phyloP scores from a whole-genome alignment of 192 early-diverging fungal species.

The Coemansia sp. region DNA sequence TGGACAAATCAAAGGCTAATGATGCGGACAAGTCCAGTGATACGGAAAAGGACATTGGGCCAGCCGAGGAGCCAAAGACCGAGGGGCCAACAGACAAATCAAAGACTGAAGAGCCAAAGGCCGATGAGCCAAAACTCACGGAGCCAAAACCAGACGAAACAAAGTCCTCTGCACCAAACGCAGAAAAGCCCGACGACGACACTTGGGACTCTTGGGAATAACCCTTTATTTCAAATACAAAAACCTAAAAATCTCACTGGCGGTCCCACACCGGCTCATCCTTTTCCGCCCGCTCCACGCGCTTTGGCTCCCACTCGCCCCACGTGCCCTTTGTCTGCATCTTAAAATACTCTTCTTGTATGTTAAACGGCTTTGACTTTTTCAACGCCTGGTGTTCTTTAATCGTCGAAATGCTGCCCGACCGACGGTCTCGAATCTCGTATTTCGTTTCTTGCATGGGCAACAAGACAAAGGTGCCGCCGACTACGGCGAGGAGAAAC shows the following conservation, averaged over 20 bases:
- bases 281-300: constrained; percentile 41
- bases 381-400: constrained; percentile 58
- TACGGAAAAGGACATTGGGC: constrained; percentile 12
- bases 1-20: constrained; percentile 7
- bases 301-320: constrained; percentile 55
- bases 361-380: constrained; percentile 54
- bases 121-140: neutral
- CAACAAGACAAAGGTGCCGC: constrained; percentile 68
- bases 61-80: neutral
- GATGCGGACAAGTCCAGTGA: neutral
- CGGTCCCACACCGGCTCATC: constrained; percentile 56
- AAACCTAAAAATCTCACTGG: constrained; percentile 12
- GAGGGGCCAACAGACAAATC: neutral
- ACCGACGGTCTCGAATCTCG: constrained; percentile 67
- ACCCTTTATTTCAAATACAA: neutral
- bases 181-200: constrained; percentile 9
- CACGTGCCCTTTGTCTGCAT: constrained; percentile 42
- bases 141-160: constrained; percentile 7
- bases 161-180: neutral
- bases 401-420: constrained; percentile 37
- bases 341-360: constrained; percentile 73
- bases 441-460: constrained; percentile 75
- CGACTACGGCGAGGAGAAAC: constrained; percentile 67
- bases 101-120: constrained; percentile 3
- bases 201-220: constrained; percentile 55